Evolutionary conservation across 2,329 filamentous ascomycete genomes (phyloP).

Genomic region (Chaetomiaceae sp.): DNA sequence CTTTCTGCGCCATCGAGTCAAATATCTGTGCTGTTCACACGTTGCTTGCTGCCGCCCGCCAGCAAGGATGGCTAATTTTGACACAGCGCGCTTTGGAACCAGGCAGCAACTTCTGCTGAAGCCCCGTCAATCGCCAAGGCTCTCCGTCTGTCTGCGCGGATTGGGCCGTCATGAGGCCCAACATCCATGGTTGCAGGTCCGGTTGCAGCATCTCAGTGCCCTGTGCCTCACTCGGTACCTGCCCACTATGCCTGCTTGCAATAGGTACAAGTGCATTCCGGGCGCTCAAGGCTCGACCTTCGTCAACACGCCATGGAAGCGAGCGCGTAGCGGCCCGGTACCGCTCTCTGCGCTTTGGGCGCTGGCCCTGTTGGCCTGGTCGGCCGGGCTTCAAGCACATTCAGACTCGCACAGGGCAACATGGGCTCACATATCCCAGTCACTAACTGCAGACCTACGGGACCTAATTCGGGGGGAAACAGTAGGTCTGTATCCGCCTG

Average conservation of each 20-base stretch:
- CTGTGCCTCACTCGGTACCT: background rate
- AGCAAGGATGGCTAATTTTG: background rate
- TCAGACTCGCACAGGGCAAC: too few relatives aligned
- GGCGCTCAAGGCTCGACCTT: background rate
- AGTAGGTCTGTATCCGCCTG: too few relatives aligned
- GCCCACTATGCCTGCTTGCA: too few relatives aligned
- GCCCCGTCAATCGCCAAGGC: background rate
- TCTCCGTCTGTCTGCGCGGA: background rate
- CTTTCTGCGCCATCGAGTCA: too few relatives aligned
- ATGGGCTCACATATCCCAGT: too few relatives aligned
- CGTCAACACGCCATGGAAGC: background rate
- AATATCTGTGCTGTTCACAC: background rate
- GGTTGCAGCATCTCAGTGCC: background rate
- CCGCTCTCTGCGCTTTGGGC: conserved; percentile 4
- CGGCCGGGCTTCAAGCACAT: too few relatives aligned
- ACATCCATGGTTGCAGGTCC: background rate
- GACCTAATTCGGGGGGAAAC: too few relatives aligned
- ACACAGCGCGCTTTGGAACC: conserved; percentile 8
- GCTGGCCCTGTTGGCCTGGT: background rate
- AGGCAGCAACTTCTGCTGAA: background rate
- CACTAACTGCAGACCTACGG: too few relatives aligned
- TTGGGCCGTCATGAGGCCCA: background rate
- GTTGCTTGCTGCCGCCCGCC: background rate
- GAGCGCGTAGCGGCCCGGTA: background rate
- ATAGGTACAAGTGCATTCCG: too few relatives aligned